phyloP scores from a whole-genome alignment of 2,329 filamentous ascomycete species.

The Fusarium veterinarium region DNA sequence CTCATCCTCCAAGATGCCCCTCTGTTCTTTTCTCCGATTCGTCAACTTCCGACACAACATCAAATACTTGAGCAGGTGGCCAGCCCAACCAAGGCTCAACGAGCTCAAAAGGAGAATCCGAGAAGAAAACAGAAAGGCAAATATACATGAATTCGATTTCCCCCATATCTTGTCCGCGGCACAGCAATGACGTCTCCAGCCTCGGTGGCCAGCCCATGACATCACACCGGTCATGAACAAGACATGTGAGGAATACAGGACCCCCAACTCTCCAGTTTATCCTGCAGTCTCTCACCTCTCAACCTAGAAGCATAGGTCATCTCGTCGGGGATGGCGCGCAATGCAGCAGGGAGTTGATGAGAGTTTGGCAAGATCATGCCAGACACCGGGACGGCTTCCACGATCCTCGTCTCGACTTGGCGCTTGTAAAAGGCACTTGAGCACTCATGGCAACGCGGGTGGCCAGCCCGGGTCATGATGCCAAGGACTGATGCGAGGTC shows the following conservation, averaged over 20 bases:
- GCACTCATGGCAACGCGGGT: no score
- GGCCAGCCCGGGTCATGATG: no score
- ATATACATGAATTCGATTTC: background rate
- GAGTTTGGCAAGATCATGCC: no score
- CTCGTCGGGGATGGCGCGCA: background rate
- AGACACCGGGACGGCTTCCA: no score
- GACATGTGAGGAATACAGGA: background rate
- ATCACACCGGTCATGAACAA: background rate
- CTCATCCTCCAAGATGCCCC: background rate
- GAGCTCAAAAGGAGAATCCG: background rate
- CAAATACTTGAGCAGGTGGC: background rate
- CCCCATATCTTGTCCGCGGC: background rate
- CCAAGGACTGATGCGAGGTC: no score
- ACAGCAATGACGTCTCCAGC: background rate
- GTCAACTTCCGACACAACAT: background rate
- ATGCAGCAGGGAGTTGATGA: no score
- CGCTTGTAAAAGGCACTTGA: no score
- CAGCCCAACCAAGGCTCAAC: background rate
- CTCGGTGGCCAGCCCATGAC: background rate
- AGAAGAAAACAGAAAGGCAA: background rate
- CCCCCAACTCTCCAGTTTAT: background rate
- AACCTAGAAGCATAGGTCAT: background rate
- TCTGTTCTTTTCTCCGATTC: background rate
- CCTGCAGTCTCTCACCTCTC: no score
- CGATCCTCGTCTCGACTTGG: no score